These are phyloP conservation scores for Fraxinus latifolia DNA, from an alignment of 305 asterid genomes.

Conservation along the genomic window DNA sequence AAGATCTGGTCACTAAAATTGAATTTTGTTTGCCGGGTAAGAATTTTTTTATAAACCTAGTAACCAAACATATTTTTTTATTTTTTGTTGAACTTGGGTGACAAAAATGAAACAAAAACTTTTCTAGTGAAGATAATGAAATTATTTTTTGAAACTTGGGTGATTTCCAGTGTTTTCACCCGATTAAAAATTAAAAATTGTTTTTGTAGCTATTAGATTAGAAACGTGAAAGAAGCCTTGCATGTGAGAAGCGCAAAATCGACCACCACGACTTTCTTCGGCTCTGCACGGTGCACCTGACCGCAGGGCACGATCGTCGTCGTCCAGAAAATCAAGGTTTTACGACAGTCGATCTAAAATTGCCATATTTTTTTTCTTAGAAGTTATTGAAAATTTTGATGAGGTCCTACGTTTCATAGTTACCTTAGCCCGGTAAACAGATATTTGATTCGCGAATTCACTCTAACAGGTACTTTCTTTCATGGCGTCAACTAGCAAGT, in stretches of 20 bases:
- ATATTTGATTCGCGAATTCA: not conserved
- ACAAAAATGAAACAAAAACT: not conserved
- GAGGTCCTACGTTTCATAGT: no score
- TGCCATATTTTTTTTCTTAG: not conserved
- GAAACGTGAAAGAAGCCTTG: not conserved
- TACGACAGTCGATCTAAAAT: not conserved
- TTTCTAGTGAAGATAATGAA: not conserved
- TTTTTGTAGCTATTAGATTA: not conserved
- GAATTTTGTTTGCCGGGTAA: not conserved
- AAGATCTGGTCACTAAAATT: not conserved
- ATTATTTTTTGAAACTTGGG: not conserved
- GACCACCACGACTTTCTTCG: not conserved
- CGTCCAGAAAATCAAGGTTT: not conserved
- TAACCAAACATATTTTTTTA: not conserved
- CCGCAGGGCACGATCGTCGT: not conserved
- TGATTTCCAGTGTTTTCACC: not conserved
- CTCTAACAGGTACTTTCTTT: not conserved
- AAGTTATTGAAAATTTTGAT: not conserved
- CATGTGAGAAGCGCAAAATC: not conserved
- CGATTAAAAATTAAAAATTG: not conserved
- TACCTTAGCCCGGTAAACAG: no score
- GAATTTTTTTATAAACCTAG: not conserved
- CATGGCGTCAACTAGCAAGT: slow-evolving; percentile 37
- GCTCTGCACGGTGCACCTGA: not conserved
- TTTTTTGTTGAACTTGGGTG: not conserved